Evolutionary conservation across 805 yeast species (phyloP).

Genomic region (Saccharomycopsis capsularis): DNA sequence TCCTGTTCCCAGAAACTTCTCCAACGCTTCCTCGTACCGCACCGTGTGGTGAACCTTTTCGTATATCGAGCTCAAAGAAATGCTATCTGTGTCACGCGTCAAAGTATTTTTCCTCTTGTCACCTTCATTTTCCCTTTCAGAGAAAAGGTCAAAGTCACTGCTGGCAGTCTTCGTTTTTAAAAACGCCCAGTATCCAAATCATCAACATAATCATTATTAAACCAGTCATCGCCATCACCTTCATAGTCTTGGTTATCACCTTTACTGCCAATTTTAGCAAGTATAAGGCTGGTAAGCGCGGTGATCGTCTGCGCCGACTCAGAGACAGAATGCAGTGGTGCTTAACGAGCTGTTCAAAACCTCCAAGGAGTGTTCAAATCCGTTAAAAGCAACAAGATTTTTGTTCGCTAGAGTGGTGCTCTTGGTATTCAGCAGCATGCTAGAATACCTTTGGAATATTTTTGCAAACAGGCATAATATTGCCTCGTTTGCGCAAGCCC

Average conservation of each 20-base stretch:
- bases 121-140: constrained; percentile 15
- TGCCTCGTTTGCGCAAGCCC: constrained; percentile 35
- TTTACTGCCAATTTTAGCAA: too few species aligned
- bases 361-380: constrained; percentile 41
- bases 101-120: constrained; percentile 12
- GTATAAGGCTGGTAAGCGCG: constrained; percentile 46
- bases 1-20: too few species aligned
- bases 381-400: constrained; percentile 40
- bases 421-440: too few species aligned
- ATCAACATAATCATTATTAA: not conserved
- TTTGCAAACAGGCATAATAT: constrained; percentile 10
- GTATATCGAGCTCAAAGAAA: constrained; percentile 13
- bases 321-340: constrained; percentile 39
- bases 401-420: not conserved
- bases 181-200: not conserved
- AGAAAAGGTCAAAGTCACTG: constrained; percentile 8
- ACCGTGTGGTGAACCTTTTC: constrained; percentile 8
- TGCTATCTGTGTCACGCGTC: constrained; percentile 12
- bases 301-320: constrained; percentile 45
- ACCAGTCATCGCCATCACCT: not conserved
- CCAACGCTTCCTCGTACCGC: constrained; percentile 13
- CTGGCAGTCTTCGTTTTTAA: not conserved
- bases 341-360: not conserved
- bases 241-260: too few species aligned
- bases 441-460: not conserved